Conservation (phyloP, 805 yeast species). For the Komagataella phaffii region DNA sequence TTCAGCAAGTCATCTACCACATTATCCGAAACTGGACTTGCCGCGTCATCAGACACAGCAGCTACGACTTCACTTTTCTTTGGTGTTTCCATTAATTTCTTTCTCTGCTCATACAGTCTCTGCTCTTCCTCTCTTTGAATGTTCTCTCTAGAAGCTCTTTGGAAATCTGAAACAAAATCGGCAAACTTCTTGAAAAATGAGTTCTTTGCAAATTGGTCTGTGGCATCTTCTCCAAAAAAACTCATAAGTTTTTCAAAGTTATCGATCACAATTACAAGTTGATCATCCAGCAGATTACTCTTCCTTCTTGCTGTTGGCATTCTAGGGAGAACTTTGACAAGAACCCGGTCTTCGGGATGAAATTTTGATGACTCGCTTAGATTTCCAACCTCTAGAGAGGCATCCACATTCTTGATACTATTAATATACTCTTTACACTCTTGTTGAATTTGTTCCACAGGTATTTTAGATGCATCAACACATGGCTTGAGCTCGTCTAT, state of each 20-base stretch:
- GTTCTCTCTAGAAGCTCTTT: constrained; percentile 71
- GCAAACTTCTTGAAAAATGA: constrained; percentile 69
- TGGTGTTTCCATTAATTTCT: constrained; percentile 42
- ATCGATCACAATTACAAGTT: constrained; percentile 43
- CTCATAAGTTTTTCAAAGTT: constrained; percentile 65
- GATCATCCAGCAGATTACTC: constrained; percentile 49
- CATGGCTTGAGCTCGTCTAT: constrained; percentile 58
- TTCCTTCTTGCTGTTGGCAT: constrained; percentile 68
- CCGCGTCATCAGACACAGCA: constrained; percentile 24
- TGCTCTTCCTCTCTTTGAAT: constrained; percentile 72
- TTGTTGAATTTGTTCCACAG: constrained; percentile 66
- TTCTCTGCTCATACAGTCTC: constrained; percentile 62
- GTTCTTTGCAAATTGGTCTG: constrained; percentile 51
- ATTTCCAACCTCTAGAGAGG: constrained; percentile 71
- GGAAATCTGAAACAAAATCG: constrained; percentile 68
- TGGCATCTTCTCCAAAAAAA: constrained; percentile 81
- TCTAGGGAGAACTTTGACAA: constrained; percentile 46
- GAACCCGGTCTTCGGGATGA: constrained; percentile 74
- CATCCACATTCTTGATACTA: constrained; percentile 53
- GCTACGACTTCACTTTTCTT: constrained; percentile 19
- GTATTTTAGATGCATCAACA: constrained; percentile 50
- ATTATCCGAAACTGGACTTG: constrained; percentile 12
- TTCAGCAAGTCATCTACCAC: constrained; percentile 84
- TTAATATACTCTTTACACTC: constrained; percentile 58
- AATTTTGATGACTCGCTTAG: constrained; percentile 64